phyloP scores from a whole-genome alignment of 257 asterid species.

The Solanum dulcamara region DNA sequence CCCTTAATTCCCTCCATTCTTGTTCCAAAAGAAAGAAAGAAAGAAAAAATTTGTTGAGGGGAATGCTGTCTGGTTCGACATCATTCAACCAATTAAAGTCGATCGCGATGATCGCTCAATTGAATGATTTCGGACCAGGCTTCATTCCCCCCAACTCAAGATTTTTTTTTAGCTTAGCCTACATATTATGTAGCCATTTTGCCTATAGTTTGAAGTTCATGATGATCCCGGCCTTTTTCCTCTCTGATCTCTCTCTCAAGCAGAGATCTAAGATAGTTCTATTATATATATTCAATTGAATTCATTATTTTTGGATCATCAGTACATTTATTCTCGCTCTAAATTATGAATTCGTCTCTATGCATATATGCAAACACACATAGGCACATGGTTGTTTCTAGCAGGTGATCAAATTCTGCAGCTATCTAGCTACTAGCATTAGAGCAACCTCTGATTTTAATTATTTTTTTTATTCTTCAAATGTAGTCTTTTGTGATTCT shows the following conservation, averaged over 20 bases:
- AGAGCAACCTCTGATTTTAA: neutral
- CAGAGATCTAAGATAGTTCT: neutral
- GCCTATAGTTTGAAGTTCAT: neutral
- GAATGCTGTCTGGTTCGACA: conserved; percentile 42
- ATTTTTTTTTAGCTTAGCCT: neutral
- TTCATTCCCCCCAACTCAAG: conserved; percentile 41
- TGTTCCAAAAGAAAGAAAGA: too few species aligned
- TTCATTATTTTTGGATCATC: neutral
- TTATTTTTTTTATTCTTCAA: neutral
- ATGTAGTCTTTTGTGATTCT: neutral
- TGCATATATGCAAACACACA: neutral
- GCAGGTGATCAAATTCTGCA: neutral
- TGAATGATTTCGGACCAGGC: conserved; percentile 91
- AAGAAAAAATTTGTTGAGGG: conserved; percentile 20
- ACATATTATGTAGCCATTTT: neutral
- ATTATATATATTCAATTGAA: neutral
- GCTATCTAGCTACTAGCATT: neutral
- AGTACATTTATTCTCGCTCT: neutral
- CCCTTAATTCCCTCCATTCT: neutral
- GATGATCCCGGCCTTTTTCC: neutral
- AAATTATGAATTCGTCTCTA: neutral
- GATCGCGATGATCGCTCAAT: neutral
- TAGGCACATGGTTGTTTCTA: neutral
- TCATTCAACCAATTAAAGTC: conserved; percentile 5
- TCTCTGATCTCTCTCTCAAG: neutral